Evolutionary conservation across 2,329 filamentous ascomycete genomes (phyloP).

Genomic region (Microdochium trichocladiopsis): DNA sequence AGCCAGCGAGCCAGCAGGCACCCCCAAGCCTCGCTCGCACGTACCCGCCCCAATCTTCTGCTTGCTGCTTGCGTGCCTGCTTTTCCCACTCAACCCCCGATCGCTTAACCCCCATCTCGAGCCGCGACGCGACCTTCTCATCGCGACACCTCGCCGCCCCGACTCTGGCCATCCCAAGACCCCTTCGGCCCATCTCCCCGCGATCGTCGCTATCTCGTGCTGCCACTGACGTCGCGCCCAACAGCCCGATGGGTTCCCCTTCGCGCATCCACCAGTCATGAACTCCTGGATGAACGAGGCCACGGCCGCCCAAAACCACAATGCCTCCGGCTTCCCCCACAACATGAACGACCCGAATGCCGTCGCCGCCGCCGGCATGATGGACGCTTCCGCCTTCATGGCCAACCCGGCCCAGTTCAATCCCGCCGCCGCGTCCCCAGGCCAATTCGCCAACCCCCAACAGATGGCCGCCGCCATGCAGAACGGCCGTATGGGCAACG

Average conservation of each 20-base stretch:
- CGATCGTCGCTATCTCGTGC: constrained; percentile 27
- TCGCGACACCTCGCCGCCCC: constrained; percentile 37
- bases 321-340: constrained; percentile 62
- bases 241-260: constrained; percentile 40
- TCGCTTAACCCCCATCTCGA: constrained; percentile 25
- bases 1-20: not conserved
- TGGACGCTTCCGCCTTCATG: constrained; percentile 61
- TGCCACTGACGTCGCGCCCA: constrained; percentile 32
- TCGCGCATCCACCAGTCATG: constrained; percentile 48
- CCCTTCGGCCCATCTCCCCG: constrained; percentile 32
- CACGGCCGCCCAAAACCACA: constrained; percentile 56
- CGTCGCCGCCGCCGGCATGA: constrained; percentile 45
- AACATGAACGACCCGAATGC: constrained; percentile 56
- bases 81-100: constrained; percentile 7
- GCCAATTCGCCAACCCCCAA: constrained; percentile 49
- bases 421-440: constrained; percentile 32
- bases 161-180: constrained; percentile 33
- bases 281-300: constrained; percentile 68
- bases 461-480: constrained; percentile 58
- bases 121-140: constrained; percentile 36
- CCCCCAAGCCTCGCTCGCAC: not conserved
- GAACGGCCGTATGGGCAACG: constrained; percentile 78
- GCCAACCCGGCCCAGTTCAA: constrained; percentile 53
- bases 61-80: not conserved
- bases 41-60: not conserved